Conservation (phyloP, 176 grass and related monocot genomes). For the Paspalum notatum region DNA sequence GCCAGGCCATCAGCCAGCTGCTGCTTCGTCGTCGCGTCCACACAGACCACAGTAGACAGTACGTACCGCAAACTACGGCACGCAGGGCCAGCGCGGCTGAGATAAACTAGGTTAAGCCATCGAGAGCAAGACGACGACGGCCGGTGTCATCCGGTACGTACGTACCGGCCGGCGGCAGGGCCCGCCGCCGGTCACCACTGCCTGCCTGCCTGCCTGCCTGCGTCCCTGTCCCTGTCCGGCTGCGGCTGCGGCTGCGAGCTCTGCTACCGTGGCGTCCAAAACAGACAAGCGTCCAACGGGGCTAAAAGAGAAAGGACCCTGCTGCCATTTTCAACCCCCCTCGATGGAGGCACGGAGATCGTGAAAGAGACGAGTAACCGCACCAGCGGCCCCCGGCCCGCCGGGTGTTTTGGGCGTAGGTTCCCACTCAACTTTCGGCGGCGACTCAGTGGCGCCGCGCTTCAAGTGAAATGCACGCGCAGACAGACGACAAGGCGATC, state of each 20-base stretch:
- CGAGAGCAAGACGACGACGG: no score
- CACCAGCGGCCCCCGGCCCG: background rate
- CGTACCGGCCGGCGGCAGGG: no score
- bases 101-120: no score
- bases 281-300: slow-evolving; percentile 45
- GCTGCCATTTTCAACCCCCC: background rate
- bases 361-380: slow-evolving; percentile 15
- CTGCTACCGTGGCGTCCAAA: slow-evolving; percentile 15
- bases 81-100: no score
- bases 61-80: no score
- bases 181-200: background rate
- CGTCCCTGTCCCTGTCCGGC: background rate
- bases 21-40: no score
- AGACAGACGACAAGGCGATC: background rate
- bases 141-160: no score
- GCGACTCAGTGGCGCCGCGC: background rate
- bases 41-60: no score
- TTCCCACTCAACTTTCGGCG: background rate
- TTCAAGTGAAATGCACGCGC: background rate
- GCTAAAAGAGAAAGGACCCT: slow-evolving; percentile 3
- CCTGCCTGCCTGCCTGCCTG: background rate
- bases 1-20: no score
- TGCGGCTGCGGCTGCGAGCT: no score
- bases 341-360: background rate
- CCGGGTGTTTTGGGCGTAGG: background rate